Conservation (phyloP, 768 basidiomycete genomes). For the Ephemerocybe angulata region DNA sequence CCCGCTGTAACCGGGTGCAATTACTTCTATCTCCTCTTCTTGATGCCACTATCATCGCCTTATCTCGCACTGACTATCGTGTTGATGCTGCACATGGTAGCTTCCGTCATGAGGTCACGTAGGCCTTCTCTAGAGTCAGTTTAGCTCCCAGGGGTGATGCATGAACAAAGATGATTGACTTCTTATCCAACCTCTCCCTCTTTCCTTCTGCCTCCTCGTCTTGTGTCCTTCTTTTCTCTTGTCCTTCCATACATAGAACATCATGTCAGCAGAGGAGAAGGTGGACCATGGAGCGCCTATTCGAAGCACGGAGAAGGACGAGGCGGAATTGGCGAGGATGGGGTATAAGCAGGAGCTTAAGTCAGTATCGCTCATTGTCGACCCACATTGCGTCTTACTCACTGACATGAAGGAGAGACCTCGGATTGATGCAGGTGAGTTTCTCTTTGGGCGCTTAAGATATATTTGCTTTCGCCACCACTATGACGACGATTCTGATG, state of each 20-base stretch:
- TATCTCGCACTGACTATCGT: neutral
- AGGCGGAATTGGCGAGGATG: constrained; percentile 63
- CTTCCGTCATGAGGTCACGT: no score
- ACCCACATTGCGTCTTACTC: neutral
- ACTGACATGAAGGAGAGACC: constrained; percentile 51
- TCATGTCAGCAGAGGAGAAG: neutral
- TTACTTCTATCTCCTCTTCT: neutral
- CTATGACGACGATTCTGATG: no score
- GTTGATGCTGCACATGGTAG: no score
- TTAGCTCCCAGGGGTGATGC: no score
- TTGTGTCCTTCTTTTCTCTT: neutral
- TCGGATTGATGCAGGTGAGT: constrained; percentile 58
- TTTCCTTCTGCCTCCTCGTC: neutral
- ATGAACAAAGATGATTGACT: neutral
- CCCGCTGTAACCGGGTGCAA: no score
- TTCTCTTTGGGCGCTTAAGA: neutral
- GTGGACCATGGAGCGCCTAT: neutral
- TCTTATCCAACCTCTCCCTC: neutral
- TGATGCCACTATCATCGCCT: neutral
- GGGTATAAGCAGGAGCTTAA: constrained; percentile 70
- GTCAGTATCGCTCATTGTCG: constrained; percentile 30
- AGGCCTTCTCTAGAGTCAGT: no score
- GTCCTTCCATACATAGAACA: neutral
- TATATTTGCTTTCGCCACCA: neutral
- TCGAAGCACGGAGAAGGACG: constrained; percentile 34